phyloP scores from a whole-genome alignment of 2,329 filamentous ascomycete species.

The Neofusicoccum umdonicola region DNA sequence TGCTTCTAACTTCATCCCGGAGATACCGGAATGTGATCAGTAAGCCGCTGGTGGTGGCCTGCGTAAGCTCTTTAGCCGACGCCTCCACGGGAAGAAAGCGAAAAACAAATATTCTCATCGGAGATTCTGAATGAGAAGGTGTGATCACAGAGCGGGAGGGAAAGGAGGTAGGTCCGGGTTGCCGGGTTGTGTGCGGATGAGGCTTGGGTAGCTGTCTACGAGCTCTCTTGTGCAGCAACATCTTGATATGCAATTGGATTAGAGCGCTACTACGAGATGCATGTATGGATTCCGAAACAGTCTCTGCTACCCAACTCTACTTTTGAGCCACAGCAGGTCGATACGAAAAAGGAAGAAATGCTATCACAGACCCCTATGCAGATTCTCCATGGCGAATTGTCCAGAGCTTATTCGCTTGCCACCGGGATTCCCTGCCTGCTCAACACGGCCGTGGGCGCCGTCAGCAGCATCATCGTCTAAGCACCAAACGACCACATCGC shows the following conservation, averaged over 20 bases:
- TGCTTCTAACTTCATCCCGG: not conserved
- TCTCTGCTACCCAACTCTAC: not conserved
- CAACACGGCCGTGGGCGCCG: not conserved
- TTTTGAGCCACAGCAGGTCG: not conserved
- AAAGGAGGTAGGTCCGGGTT: slow-evolving; percentile 3
- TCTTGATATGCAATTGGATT: not conserved
- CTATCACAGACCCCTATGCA: not conserved
- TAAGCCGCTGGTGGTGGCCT: not conserved
- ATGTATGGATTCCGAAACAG: not conserved
- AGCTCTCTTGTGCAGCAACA: not conserved
- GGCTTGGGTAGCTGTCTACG: not conserved
- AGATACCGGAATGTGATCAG: slow-evolving; percentile 1
- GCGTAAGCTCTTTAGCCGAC: not conserved
- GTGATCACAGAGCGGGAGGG: not conserved
- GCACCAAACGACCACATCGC: slow-evolving; percentile 64
- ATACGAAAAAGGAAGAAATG: not conserved
- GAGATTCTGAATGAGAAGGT: not conserved
- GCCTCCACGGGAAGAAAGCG: not conserved
- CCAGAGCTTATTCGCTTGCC: slow-evolving; percentile 5
- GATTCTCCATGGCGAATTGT: slow-evolving; percentile 1
- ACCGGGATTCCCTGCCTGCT: not conserved
- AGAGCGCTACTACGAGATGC: not conserved
- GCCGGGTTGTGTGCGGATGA: not conserved
- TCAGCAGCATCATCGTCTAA: not conserved
- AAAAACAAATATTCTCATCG: not conserved